Evolutionary conservation across 139 green algal genomes (phyloP).

Genomic region (Micractinium sp.): DNA sequence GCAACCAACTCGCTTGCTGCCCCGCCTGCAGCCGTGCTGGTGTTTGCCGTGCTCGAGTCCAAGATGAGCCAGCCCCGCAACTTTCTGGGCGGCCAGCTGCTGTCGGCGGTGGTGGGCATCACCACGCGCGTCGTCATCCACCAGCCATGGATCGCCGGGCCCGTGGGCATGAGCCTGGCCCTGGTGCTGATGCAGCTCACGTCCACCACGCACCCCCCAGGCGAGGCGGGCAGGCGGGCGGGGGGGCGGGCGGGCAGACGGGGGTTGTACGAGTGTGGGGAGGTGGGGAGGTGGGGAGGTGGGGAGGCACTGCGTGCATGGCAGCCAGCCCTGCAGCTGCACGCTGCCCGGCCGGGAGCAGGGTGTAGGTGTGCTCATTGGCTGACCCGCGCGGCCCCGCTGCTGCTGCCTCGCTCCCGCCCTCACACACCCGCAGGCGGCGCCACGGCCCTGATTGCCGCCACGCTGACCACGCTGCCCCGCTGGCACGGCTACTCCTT

Average conservation of each 20-base stretch:
- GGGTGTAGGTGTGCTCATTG: too few species aligned
- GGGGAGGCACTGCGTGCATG: too few species aligned
- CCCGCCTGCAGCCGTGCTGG: slow-evolving; percentile 19
- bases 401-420: too few species aligned
- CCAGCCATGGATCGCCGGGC: slow-evolving; percentile 31
- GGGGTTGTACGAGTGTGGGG: too few species aligned
- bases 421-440: slow-evolving; percentile 16
- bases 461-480: slow-evolving; percentile 9
- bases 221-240: not conserved
- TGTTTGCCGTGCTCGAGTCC: slow-evolving; percentile 35
- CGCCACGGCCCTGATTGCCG: slow-evolving; percentile 44
- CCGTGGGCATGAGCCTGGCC: slow-evolving; percentile 37
- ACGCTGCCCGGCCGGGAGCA: too few species aligned
- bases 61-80: slow-evolving; percentile 48
- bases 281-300: too few species aligned
- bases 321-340: not conserved
- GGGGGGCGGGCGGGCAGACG: not conserved
- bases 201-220: slow-evolving; percentile 43
- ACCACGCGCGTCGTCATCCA: slow-evolving; percentile 34
- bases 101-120: slow-evolving; percentile 32
- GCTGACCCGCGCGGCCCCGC: not conserved
- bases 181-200: slow-evolving; percentile 43
- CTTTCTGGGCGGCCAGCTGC: slow-evolving; percentile 38
- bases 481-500: slow-evolving; percentile 47
- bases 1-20: too few species aligned